Conservation (phyloP, 306 rosid species). For the Ziziphus jujuba region DNA sequence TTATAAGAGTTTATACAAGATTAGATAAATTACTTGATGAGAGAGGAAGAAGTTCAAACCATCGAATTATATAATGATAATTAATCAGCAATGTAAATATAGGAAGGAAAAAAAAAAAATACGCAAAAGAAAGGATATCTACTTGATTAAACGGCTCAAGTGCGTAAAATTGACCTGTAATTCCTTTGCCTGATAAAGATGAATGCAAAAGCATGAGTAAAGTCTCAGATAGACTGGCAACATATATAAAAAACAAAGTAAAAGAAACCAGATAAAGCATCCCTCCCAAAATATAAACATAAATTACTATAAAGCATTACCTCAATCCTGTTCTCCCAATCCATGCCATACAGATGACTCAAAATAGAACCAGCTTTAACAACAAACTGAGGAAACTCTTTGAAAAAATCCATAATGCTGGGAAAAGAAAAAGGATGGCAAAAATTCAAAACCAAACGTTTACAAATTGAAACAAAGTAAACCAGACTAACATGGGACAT, state of each 20-base stretch:
- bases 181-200: conserved; percentile 65
- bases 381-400: conserved; percentile 94
- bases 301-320: conserved; percentile 37
- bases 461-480: conserved; percentile 10
- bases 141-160: conserved; percentile 82
- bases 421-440: conserved; percentile 26
- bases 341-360: conserved; percentile 65
- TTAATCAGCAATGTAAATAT: neutral
- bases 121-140: conserved; percentile 33
- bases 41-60: neutral
- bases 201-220: conserved; percentile 22
- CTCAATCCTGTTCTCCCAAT: conserved; percentile 96
- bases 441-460: conserved; percentile 18
- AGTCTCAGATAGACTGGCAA: conserved; percentile 17
- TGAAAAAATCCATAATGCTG: conserved; percentile 87
- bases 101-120: neutral
- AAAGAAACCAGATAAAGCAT: neutral
- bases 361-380: conserved; percentile 81
- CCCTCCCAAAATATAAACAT: conserved; percentile 14
- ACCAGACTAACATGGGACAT: conserved; percentile 28
- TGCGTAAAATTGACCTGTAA: conserved; percentile 75
- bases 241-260: neutral
- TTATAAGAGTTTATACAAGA: neutral
- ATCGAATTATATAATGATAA: neutral
- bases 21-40: neutral